These are phyloP conservation scores for Piper longum DNA, from an alignment of 164 flowering plant species.

Conservation along the genomic window DNA sequence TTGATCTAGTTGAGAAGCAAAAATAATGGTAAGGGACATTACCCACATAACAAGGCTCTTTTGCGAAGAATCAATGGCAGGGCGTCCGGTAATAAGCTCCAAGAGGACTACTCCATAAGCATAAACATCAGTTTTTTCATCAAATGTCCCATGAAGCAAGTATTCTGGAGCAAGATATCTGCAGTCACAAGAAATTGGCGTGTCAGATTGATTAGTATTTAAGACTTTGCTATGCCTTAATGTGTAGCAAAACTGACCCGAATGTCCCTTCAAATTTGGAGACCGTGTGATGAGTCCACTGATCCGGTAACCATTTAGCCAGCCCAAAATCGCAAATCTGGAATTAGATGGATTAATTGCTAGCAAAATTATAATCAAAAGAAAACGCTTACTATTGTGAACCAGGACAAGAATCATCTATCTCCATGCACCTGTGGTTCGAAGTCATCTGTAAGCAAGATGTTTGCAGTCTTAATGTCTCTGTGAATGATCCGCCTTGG, in stretches of 20 bases:
- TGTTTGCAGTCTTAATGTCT: conserved; percentile 84
- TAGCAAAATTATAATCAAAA: not conserved
- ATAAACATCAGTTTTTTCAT: conserved; percentile 90
- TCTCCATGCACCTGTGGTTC: conserved; percentile 54
- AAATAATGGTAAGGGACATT: conserved; percentile 12
- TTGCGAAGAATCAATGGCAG: conserved; percentile 55
- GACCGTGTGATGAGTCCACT: conserved; percentile 78
- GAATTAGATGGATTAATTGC: conserved; percentile 1
- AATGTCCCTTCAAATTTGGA: conserved; percentile 85
- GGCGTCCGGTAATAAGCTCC: conserved; percentile 74
- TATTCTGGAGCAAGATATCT: conserved; percentile 96
- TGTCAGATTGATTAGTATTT: not conserved
- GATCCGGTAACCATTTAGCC: conserved; percentile 92
- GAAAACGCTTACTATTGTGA: not conserved
- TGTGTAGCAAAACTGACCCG: conserved; percentile 39
- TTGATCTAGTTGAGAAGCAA: not conserved
- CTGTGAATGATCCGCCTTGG: conserved; percentile 83
- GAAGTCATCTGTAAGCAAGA: conserved; percentile 76
- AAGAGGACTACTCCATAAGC: conserved; percentile 74
- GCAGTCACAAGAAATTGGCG: conserved; percentile 2
- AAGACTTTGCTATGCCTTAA: not conserved
- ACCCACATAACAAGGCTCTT: conserved; percentile 90
- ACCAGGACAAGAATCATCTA: not conserved
- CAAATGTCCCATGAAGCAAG: conserved; percentile 84
- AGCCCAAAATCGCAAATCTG: conserved; percentile 98